Evolutionary conservation across 2,329 filamentous ascomycete genomes (phyloP).

Genomic region (Arthroderma sp.): DNA sequence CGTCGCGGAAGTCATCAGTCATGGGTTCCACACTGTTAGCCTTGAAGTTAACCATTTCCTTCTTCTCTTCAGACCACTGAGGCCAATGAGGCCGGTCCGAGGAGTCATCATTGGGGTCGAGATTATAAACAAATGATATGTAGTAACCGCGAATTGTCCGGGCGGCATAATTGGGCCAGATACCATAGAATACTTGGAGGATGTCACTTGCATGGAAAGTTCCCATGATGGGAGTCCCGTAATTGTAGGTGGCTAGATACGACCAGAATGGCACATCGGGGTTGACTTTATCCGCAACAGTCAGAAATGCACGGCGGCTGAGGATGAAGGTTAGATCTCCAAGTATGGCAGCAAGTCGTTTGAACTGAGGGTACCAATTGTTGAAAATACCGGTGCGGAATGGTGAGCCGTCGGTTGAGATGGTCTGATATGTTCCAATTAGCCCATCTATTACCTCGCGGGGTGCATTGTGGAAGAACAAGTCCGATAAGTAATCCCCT

Average conservation of each 20-base stretch:
- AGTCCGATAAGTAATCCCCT: slow-evolving; percentile 45
- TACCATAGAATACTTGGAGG: slow-evolving; percentile 54
- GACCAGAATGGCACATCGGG: slow-evolving; percentile 56
- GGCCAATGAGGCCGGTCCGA: slow-evolving; percentile 38
- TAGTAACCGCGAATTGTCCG: slow-evolving; percentile 54
- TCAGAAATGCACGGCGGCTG: slow-evolving; percentile 52
- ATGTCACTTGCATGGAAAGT: slow-evolving; percentile 64
- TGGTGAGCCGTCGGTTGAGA: slow-evolving; percentile 49
- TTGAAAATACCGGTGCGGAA: slow-evolving; percentile 58
- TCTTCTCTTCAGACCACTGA: slow-evolving; percentile 33
- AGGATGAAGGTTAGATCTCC: slow-evolving; percentile 67
- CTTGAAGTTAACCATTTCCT: background rate
- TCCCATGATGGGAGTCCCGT: slow-evolving; percentile 57
- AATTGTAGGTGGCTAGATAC: slow-evolving; percentile 60
- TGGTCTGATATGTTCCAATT: slow-evolving; percentile 50
- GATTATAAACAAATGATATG: slow-evolving; percentile 54
- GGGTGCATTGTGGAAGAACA: slow-evolving; percentile 49
- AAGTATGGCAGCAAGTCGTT: slow-evolving; percentile 60
- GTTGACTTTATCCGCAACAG: slow-evolving; percentile 31
- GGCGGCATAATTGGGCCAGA: slow-evolving; percentile 49
- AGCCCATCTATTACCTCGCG: slow-evolving; percentile 40
- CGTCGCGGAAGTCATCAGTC: no score
- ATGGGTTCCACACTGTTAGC: background rate
- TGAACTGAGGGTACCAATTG: slow-evolving; percentile 63
- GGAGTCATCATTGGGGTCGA: slow-evolving; percentile 52